phyloP scores from a whole-genome alignment of 163 green algal species.

The Trebouxia gelatinosa region DNA sequence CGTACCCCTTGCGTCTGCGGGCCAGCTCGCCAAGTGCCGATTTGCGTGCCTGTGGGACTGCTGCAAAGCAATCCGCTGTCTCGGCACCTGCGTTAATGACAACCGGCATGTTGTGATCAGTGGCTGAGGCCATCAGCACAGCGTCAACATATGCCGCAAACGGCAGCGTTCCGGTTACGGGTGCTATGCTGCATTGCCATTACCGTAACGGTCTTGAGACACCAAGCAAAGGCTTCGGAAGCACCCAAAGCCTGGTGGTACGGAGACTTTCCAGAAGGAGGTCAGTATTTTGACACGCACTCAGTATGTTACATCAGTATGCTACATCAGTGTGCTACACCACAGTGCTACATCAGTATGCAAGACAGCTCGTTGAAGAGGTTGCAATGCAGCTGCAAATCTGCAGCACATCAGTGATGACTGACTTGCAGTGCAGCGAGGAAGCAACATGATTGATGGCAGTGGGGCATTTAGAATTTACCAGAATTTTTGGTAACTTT shows the following conservation, averaged over 20 bases:
- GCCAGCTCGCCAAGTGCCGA: too few relatives aligned
- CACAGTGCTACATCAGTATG: too few relatives aligned
- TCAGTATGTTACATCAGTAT: background rate
- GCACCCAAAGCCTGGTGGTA: constrained; percentile 20
- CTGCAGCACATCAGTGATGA: too few relatives aligned
- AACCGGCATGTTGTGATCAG: too few relatives aligned
- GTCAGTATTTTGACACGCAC: background rate
- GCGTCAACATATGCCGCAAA: too few relatives aligned
- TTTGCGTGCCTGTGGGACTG: too few relatives aligned
- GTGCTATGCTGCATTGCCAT: background rate
- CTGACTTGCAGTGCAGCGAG: constrained; percentile 11
- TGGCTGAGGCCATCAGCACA: too few relatives aligned
- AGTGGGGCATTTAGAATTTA: constrained; percentile 46
- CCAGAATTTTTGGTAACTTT: constrained; percentile 52
- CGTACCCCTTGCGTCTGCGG: too few relatives aligned
- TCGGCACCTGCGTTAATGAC: too few relatives aligned
- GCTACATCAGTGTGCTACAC: background rate
- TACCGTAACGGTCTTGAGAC: background rate
- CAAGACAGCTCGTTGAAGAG: too few relatives aligned
- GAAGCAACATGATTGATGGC: constrained; percentile 16
- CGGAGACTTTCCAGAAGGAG: background rate
- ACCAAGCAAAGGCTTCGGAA: background rate
- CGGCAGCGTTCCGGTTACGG: background rate
- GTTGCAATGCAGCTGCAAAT: too few relatives aligned
- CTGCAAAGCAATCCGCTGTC: too few relatives aligned